phyloP scores from a whole-genome alignment of 495 filamentous ascomycete genomes.

The Massariosphaeria phaeospora region DNA sequence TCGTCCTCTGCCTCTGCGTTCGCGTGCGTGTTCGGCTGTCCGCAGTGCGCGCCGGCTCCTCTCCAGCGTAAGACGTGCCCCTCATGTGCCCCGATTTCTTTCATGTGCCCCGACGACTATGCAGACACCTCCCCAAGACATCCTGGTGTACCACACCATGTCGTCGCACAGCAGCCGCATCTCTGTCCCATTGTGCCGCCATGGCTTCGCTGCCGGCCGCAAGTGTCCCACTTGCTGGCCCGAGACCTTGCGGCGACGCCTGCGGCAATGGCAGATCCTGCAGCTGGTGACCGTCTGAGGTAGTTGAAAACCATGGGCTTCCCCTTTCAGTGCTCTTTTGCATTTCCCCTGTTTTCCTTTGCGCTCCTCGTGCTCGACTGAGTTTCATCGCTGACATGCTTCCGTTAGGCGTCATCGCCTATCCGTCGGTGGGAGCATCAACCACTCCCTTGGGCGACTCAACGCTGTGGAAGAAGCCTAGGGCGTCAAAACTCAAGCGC shows the following conservation, averaged over 20 bases:
- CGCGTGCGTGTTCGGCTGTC: not conserved
- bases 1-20: not conserved
- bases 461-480: slow-evolving; percentile 27
- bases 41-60: not conserved
- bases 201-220: slow-evolving; percentile 14
- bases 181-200: slow-evolving; percentile 13
- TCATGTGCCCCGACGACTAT: slow-evolving; percentile 15
- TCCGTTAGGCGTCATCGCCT: slow-evolving; percentile 34
- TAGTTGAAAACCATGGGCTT: slow-evolving; percentile 28
- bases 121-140: slow-evolving; percentile 11
- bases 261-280: slow-evolving; percentile 12
- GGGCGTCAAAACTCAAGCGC: slow-evolving; percentile 7
- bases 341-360: slow-evolving; percentile 4
- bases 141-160: slow-evolving; percentile 16
- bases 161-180: slow-evolving; percentile 28
- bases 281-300: slow-evolving; percentile 15
- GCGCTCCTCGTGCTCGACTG: slow-evolving; percentile 2
- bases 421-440: slow-evolving; percentile 29
- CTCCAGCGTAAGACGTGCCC: slow-evolving; percentile 13
- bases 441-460: slow-evolving; percentile 31
- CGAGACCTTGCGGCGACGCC: slow-evolving; percentile 21
- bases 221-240: slow-evolving; percentile 5
- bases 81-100: slow-evolving; percentile 15
- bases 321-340: slow-evolving; percentile 10
- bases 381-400: slow-evolving; percentile 34